Base-by-base conservation (phyloP, 495 filamentous ascomycete genomes). In the Annulohypoxylon bovei region DNA sequence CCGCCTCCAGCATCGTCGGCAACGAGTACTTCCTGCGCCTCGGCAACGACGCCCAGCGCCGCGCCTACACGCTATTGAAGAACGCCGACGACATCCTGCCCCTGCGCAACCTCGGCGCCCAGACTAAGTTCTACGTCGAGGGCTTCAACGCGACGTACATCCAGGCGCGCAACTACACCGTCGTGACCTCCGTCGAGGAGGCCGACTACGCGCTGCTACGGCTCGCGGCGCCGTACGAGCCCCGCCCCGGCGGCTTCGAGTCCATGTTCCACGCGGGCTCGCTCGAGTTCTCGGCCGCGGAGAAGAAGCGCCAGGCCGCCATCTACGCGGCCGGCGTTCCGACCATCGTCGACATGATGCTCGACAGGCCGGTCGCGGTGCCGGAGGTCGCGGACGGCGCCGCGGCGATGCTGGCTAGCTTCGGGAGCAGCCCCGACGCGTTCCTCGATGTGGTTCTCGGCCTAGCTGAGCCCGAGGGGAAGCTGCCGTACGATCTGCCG, bases 131-230 rank as follows among this genome's bases (percentile, higher is more conserved):
- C 61, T 78, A 78, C 55, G 65, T 78, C 40, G 76, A 78, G 52
- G 76, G 76, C 16, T 61, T 78, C 64, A 72, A 76, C 50, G 65
- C 62, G 6, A 67, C 71, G 2, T 67, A 52, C 14, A 20, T 76
- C 4, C 35, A 66, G 46, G 47, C 30, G 32, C 71, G 73, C 12
- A 58, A 49, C 50, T 50, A 73, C 1, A 62, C 32, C 0, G 73
- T 76, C 2, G 73, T 76, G 30, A 28, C 6, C 11, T 52, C 18
- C 28, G 67, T 72, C 3, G 63, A 69, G 20, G 74, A 80, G n/a
- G 80, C 80, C 4, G 78, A 80, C 27, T 55, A 76, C 23, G 79
- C 80, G 6, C 72, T 82, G 1, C 53, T 82, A 3, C 72, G 80
- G 8, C 56, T 77, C 0, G 63, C 74, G 11, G 72, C 78, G 0